Evolutionary conservation across 805 yeast genomes (phyloP).

Genomic region (Candida nemodendra): DNA sequence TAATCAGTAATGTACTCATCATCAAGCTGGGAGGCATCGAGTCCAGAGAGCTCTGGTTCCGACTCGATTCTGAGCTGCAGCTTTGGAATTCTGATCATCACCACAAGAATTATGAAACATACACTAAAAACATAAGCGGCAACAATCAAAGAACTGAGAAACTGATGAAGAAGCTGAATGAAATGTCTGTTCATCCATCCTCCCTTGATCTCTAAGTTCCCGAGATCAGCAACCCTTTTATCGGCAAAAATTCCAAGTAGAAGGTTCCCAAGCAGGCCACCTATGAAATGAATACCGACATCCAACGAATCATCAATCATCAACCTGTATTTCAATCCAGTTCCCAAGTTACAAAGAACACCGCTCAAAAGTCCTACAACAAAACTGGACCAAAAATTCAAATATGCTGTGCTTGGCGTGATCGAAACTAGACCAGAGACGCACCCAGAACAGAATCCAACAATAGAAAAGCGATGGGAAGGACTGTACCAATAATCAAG

Average conservation of each 20-base stretch:
- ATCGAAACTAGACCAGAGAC: slow-evolving; percentile 92
- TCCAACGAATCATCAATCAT: slow-evolving; percentile 86
- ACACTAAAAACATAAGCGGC: slow-evolving; percentile 70
- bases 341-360: slow-evolving; percentile 75
- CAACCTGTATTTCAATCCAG: slow-evolving; percentile 73
- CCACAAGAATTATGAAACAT: slow-evolving; percentile 56
- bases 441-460: slow-evolving; percentile 90
- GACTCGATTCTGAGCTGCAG: slow-evolving; percentile 69
- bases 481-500: slow-evolving; percentile 59
- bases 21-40: slow-evolving; percentile 84
- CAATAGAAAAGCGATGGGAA: slow-evolving; percentile 81
- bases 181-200: slow-evolving; percentile 88
- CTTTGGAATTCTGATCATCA: slow-evolving; percentile 73
- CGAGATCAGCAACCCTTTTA: slow-evolving; percentile 66
- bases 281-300: slow-evolving; percentile 93
- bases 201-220: slow-evolving; percentile 67
- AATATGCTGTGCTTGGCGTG: slow-evolving; percentile 87
- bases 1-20: slow-evolving; percentile 88
- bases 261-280: slow-evolving; percentile 79
- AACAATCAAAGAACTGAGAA: slow-evolving; percentile 33
- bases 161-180: slow-evolving; percentile 79
- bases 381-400: slow-evolving; percentile 83
- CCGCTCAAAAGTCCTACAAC: slow-evolving; percentile 76
- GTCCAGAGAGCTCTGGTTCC: slow-evolving; percentile 72
- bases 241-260: slow-evolving; percentile 84